Evolutionary conservation across 495 filamentous ascomycete genomes (phyloP).

Genomic region (Thozetella sp.): DNA sequence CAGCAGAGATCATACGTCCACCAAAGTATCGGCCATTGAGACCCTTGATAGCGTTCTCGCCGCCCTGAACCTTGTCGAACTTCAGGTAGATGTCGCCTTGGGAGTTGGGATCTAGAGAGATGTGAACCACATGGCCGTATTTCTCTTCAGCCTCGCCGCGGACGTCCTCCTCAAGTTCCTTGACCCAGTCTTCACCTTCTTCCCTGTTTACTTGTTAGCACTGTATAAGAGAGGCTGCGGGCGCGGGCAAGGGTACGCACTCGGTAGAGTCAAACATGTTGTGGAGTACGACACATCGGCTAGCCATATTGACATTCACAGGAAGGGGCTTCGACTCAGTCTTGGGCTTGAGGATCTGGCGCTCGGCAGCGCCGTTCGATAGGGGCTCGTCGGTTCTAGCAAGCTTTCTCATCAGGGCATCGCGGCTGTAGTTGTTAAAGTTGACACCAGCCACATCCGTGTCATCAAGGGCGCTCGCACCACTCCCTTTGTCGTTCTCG

Average conservation of each 20-base stretch:
- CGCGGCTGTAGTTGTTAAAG: conserved; percentile 98
- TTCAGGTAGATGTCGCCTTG: conserved; percentile 98
- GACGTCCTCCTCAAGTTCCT: conserved; percentile 94
- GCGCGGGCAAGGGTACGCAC: conserved; percentile 58
- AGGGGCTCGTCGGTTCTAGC: conserved; percentile 90
- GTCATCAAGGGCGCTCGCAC: conserved; percentile 95
- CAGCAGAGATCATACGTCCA: conserved; percentile 84
- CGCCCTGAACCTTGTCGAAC: conserved; percentile 91
- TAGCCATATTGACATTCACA: conserved; percentile 88
- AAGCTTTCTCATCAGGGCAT: conserved; percentile 96
- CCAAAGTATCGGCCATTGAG: conserved; percentile 97
- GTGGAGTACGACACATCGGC: conserved; percentile 88
- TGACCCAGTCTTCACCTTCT: conserved; percentile 85
- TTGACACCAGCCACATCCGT: conserved; percentile 98
- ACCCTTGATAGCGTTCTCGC: conserved; percentile 96
- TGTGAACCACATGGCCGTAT: conserved; percentile 98
- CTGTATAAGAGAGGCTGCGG: neutral
- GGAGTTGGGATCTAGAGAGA: conserved; percentile 89
- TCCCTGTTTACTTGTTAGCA: conserved; percentile 66
- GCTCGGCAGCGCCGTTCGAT: conserved; percentile 62
- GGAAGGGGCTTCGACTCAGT: conserved; percentile 80
- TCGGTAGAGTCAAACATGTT: conserved; percentile 93
- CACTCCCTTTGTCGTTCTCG: conserved; percentile 88
- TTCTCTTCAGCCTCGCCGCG: conserved; percentile 90
- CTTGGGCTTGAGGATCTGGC: conserved; percentile 76